A percentile compares a stretch with the other conserved stretches of the same genome.
phyloP scores from a whole-genome alignment of 2,329 filamentous ascomycete species.

The Pseudocercospora crystallina region DNA sequence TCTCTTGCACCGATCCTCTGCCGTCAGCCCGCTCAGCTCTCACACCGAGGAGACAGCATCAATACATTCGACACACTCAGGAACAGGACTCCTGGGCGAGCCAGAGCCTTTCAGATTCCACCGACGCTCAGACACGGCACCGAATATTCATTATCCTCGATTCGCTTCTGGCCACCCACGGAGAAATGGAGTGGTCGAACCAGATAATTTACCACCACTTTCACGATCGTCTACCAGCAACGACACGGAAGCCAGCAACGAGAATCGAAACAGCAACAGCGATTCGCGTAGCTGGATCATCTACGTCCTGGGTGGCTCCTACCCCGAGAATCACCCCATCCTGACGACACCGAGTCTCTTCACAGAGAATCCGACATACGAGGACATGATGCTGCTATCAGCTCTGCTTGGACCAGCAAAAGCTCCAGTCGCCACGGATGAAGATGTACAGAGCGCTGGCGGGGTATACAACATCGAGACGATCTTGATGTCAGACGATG shows the following conservation, averaged over 20 bases:
- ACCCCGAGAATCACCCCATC: slow-evolving; percentile 69
- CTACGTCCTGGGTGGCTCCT: slow-evolving; percentile 68
- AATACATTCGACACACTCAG: slow-evolving; percentile 33
- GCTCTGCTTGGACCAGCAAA: slow-evolving; percentile 67
- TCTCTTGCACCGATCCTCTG: slow-evolving; percentile 29
- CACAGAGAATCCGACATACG: slow-evolving; percentile 69
- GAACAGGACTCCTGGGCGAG: slow-evolving; percentile 32
- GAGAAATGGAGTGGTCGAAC: slow-evolving; percentile 63
- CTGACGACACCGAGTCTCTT: slow-evolving; percentile 69
- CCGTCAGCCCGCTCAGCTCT: slow-evolving; percentile 31
- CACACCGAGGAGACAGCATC: slow-evolving; percentile 37
- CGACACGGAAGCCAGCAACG: slow-evolving; percentile 32
- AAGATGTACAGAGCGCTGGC: slow-evolving; percentile 62
- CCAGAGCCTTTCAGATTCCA: slow-evolving; percentile 29
- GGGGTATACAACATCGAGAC: slow-evolving; percentile 57
- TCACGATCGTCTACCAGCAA: slow-evolving; percentile 31
- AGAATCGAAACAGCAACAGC: slow-evolving; percentile 32
- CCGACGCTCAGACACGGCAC: slow-evolving; percentile 36
- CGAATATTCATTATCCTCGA: slow-evolving; percentile 46
- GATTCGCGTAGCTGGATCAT: slow-evolving; percentile 68
- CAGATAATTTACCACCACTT: slow-evolving; percentile 54
- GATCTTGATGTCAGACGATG: slow-evolving; percentile 18
- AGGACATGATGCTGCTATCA: slow-evolving; percentile 70
- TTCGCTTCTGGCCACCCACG: slow-evolving; percentile 63
- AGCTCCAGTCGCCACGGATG: slow-evolving; percentile 64